Evolutionary conservation across 306 rosid genomes (phyloP).

Genomic region (Luffa acutangula): DNA sequence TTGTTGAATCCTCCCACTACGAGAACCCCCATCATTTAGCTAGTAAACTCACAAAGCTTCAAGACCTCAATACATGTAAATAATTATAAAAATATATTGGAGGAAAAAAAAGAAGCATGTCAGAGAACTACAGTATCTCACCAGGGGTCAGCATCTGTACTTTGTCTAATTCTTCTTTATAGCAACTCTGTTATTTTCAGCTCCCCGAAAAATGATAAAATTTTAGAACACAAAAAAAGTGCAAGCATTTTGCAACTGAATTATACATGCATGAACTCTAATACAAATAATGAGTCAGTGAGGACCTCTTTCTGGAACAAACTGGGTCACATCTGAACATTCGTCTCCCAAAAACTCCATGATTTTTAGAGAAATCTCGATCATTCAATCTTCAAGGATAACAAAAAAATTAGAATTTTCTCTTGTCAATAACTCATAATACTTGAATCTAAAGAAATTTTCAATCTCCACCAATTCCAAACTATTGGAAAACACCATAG

Average conservation of each 20-base stretch:
- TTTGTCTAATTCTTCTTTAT: not conserved
- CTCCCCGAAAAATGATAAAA: not conserved
- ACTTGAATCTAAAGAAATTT: not conserved
- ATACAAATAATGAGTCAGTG: not conserved
- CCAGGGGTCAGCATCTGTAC: not conserved
- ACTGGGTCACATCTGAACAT: not conserved
- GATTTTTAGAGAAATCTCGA: not conserved
- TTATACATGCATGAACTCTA: not conserved
- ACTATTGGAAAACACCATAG: not conserved
- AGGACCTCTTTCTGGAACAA: not conserved
- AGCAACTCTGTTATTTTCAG: not conserved
- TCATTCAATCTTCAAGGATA: not conserved
- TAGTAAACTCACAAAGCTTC: not conserved
- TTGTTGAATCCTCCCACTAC: not conserved
- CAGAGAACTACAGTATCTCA: not conserved
- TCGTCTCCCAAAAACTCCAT: not conserved
- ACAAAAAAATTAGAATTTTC: not conserved
- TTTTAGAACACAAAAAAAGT: not conserved
- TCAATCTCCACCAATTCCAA: not conserved
- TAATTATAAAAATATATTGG: not conserved
- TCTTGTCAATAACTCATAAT: not conserved
- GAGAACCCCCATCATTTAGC: not conserved
- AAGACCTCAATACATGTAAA: not conserved
- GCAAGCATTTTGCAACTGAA: not conserved
- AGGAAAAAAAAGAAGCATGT: not conserved